Evolutionary conservation across 345 rosid genomes (phyloP).

Genomic region (Aurinia saxatilis): DNA sequence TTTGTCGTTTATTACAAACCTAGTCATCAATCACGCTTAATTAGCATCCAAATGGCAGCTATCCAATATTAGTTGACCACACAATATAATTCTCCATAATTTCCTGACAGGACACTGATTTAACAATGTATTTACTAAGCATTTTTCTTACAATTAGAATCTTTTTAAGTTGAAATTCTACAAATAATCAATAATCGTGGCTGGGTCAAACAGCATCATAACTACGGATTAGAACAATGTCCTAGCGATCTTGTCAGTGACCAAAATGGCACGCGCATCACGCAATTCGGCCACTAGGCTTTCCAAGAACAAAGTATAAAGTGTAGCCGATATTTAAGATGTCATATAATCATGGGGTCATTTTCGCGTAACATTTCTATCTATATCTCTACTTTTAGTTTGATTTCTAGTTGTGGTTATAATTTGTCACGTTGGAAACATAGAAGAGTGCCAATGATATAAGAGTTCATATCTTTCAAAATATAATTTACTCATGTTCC

Average conservation of each 20-base stretch:
- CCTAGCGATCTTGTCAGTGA: constrained; percentile 35
- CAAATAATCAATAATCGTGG: background rate
- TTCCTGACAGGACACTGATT: background rate
- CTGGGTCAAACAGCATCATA: constrained; percentile 18
- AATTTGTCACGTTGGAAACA: too few species aligned
- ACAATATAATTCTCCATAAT: background rate
- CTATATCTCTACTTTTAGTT: too few species aligned
- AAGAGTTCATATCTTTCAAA: too few species aligned
- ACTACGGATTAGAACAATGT: constrained; percentile 24
- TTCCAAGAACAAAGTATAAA: background rate
- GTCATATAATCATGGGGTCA: constrained; percentile 1
- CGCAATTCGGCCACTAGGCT: constrained; percentile 9
- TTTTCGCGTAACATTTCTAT: background rate
- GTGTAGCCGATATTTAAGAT: constrained; percentile 1
- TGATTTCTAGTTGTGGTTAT: too few species aligned
- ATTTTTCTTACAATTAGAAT: background rate
- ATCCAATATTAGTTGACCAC: constrained; percentile 9
- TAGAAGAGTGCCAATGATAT: too few species aligned
- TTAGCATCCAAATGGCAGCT: constrained; percentile 23
- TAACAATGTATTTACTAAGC: background rate
- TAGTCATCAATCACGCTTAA: constrained; percentile 31
- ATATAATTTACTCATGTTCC: too few species aligned
- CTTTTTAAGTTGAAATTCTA: background rate
- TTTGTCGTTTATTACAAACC: constrained; percentile 31
- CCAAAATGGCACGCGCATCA: constrained; percentile 42